phyloP scores from a whole-genome alignment of 352 stramenopile species.

The Phytophthora idaei region DNA sequence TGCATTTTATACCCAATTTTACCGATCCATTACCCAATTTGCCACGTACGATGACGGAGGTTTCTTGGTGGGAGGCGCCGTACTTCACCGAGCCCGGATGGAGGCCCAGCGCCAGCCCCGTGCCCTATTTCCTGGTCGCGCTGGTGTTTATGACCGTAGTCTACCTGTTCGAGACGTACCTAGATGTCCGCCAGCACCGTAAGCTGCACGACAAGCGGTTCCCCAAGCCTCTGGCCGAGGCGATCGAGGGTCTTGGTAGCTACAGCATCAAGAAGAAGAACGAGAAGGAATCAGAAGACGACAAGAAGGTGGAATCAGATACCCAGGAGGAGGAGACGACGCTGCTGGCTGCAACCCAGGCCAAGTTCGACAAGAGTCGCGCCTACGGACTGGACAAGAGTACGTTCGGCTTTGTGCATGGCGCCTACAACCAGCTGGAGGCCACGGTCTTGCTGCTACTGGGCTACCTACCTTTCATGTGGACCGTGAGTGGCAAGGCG shows the following conservation, averaged over 20 bases:
- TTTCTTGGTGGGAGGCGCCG: slow-evolving; percentile 58
- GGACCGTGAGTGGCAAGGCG: slow-evolving; percentile 82
- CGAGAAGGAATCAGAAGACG: slow-evolving; percentile 10
- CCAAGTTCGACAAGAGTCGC: slow-evolving; percentile 94
- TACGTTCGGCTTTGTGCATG: slow-evolving; percentile 93
- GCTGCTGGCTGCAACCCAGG: slow-evolving; percentile 85
- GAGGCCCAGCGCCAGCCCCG: slow-evolving; percentile 34
- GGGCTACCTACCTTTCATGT: slow-evolving; percentile 94
- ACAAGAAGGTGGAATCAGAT: slow-evolving; percentile 5
- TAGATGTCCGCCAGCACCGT: slow-evolving; percentile 92
- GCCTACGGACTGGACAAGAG: slow-evolving; percentile 97
- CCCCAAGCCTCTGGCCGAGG: slow-evolving; percentile 55
- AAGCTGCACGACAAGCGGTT: slow-evolving; percentile 87
- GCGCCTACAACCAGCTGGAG: slow-evolving; percentile 86
- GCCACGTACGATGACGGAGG: slow-evolving; percentile 10
- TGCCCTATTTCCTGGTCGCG: slow-evolving; percentile 75
- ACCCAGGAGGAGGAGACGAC: slow-evolving; percentile 31
- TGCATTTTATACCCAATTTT: not conserved
- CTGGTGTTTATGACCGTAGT: slow-evolving; percentile 91
- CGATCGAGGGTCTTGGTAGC: slow-evolving; percentile 55
- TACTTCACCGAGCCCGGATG: slow-evolving; percentile 67
- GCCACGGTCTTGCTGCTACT: slow-evolving; percentile 87
- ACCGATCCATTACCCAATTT: slow-evolving; percentile 11
- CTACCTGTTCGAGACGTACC: slow-evolving; percentile 93
- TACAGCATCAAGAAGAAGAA: slow-evolving; percentile 37